These are phyloP conservation scores for Kuraishia ogatae DNA, from an alignment of 805 yeast species.

Conservation along the genomic window DNA sequence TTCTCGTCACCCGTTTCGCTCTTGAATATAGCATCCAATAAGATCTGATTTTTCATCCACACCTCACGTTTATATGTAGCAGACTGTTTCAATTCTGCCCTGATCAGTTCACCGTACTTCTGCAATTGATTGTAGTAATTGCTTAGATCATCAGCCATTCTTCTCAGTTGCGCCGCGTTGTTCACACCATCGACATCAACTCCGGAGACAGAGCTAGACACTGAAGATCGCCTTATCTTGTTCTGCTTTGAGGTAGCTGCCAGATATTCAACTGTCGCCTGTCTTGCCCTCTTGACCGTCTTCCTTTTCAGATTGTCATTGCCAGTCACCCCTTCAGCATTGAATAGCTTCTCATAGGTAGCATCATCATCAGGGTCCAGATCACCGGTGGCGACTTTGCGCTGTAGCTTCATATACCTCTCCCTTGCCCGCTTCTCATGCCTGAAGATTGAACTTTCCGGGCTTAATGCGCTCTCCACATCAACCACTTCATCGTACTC, in stretches of 20 bases:
- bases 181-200: neutral
- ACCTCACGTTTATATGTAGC: slow-evolving; percentile 9
- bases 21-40: slow-evolving; percentile 12
- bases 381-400: neutral
- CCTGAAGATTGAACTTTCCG: neutral
- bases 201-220: slow-evolving; percentile 7
- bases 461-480: neutral
- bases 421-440: neutral
- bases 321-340: slow-evolving; percentile 8
- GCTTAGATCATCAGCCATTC: slow-evolving; percentile 11
- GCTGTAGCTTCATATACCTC: slow-evolving; percentile 2
- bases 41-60: slow-evolving; percentile 20
- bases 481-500: slow-evolving; percentile 1
- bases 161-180: slow-evolving; percentile 9
- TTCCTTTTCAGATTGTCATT: slow-evolving; percentile 9
- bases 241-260: neutral
- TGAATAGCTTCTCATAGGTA: slow-evolving; percentile 6
- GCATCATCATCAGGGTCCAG: slow-evolving; percentile 6
- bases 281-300: slow-evolving; percentile 1
- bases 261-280: slow-evolving; percentile 1
- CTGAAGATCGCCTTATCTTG: neutral
- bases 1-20: slow-evolving; percentile 1
- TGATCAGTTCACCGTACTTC: slow-evolving; percentile 10
- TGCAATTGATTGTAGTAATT: slow-evolving; percentile 13
- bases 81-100: slow-evolving; percentile 13